Base-by-base conservation (phyloP, 2,329 filamentous ascomycete species). In the Cercospora zeae-maydis region DNA sequence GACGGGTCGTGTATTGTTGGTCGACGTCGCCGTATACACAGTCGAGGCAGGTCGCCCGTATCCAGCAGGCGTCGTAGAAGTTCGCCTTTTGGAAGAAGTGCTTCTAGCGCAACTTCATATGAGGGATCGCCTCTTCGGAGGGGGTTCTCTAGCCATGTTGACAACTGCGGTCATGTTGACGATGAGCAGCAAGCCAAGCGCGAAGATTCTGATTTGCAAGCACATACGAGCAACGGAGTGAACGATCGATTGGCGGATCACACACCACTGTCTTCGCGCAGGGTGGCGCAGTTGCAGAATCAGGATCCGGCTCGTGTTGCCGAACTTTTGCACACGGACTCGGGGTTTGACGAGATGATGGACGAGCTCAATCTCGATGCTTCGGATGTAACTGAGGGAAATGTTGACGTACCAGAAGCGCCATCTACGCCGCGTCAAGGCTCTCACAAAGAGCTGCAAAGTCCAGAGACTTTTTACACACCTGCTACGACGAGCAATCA, bases 321-420 rank as follows among this genome's bases (percentile, higher is more conserved):
- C 30, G 64, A 53, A 5, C 63, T 70, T n/a, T 16, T 69, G 16
- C 75, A 77, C 59, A 73, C 72, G 31, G 75, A 77, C 55, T 77
- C 75, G 5, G 75, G 75, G 10, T 77, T 77, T 57, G 75, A 75
- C 52, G 75, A 77, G 53, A 81, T 87, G 19, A 80, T 79, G 0
- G 62, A 63, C 7, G 37, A 63, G n/a, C 66, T 66, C 39, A 49
- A 55, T 31, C 56, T 57, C 21, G 36, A 42, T 24, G 54, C 34
- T 21, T 37, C 49, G 33, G 56, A 49, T 5, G 11, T 52, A 5
- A 37, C 56, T 31, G 42, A 49, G 7, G 21, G 10, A 13, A 19
- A 42, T n/a, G 4, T 11, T 30, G 57, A 42, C 13, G 24, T 31
- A 4, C 36, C 16, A 16, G 59, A 56, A 19, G 31, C 16, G 49